A percentile compares a stretch with the other conserved stretches of the same genome.
Conservation (phyloP, 2,329 filamentous ascomycete species). For the Colletotrichum scovillei region DNA sequence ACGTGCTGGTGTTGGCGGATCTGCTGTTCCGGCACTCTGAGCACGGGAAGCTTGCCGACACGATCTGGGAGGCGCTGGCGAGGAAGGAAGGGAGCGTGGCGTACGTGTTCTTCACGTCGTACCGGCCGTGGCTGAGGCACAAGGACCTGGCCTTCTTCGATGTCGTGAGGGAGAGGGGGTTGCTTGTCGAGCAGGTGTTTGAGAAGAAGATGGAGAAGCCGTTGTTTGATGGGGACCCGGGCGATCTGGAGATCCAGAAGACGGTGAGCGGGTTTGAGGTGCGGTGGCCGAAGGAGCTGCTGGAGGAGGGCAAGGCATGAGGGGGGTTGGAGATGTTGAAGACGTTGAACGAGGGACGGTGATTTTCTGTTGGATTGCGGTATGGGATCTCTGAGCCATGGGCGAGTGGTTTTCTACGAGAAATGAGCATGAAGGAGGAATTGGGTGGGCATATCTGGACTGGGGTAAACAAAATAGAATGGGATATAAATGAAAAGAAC, state of each 20-base stretch:
- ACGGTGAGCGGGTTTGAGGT: constrained; percentile 86
- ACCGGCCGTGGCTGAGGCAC: constrained; percentile 88
- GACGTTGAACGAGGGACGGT: background rate
- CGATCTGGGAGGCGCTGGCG: constrained; percentile 75
- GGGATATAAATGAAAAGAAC: background rate
- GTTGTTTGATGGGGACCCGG: constrained; percentile 90
- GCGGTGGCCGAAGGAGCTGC: constrained; percentile 66
- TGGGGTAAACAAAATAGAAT: background rate
- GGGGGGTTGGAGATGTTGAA: background rate
- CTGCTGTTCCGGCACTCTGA: constrained; percentile 92
- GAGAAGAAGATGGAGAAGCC: constrained; percentile 87
- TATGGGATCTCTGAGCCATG: background rate
- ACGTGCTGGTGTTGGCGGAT: constrained; percentile 88
- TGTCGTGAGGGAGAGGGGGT: constrained; percentile 75
- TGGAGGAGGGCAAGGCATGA: constrained; percentile 34
- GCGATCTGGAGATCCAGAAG: constrained; percentile 82
- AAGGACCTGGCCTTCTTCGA: constrained; percentile 92
- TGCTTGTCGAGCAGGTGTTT: constrained; percentile 81
- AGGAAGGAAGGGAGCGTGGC: constrained; percentile 68
- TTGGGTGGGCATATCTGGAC: background rate
- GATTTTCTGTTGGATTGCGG: background rate
- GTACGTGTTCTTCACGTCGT: constrained; percentile 93
- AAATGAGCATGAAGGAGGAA: background rate
- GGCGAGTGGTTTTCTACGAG: background rate
- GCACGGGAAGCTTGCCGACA: constrained; percentile 80